Evolutionary conservation across 164 flowering plant genomes (phyloP).

Genomic region (Nymphaea thermarum): DNA sequence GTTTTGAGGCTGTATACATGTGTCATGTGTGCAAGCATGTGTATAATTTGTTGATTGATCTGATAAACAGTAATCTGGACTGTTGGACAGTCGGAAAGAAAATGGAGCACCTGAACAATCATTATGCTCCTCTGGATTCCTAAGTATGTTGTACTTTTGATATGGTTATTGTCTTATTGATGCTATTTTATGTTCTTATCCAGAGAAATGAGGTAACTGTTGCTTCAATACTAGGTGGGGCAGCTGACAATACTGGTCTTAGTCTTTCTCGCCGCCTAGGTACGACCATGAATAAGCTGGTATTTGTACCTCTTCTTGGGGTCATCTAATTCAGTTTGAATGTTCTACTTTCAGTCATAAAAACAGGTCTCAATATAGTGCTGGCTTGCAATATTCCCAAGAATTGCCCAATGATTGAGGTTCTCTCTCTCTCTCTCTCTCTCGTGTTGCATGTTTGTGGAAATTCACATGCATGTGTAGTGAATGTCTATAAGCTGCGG

Average conservation of each 20-base stretch:
- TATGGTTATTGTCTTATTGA: neutral
- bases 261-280: constrained; percentile 82
- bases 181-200: constrained; percentile 1
- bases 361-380: constrained; percentile 61
- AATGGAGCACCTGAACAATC: neutral
- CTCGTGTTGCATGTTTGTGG: neutral
- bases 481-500: neutral
- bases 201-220: constrained; percentile 61
- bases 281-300: constrained; percentile 7
- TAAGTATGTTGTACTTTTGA: neutral
- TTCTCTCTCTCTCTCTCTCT: constrained; percentile 8
- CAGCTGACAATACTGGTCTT: constrained; percentile 77
- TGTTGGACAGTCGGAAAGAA: neutral
- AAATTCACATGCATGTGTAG: neutral
- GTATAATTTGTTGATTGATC: neutral
- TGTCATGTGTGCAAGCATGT: neutral
- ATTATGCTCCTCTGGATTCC: neutral
- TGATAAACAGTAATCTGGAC: neutral
- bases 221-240: constrained; percentile 64
- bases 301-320: neutral
- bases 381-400: constrained; percentile 84
- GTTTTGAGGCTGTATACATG: neutral
- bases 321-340: neutral
- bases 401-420: constrained; percentile 78
- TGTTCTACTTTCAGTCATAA: constrained; percentile 33